A percentile compares a stretch with the other conserved stretches of the same genome.
Evolutionary conservation across 1,284 basidiomycete genomes (phyloP).

Genomic region (Papiliotrema nemorosa): DNA sequence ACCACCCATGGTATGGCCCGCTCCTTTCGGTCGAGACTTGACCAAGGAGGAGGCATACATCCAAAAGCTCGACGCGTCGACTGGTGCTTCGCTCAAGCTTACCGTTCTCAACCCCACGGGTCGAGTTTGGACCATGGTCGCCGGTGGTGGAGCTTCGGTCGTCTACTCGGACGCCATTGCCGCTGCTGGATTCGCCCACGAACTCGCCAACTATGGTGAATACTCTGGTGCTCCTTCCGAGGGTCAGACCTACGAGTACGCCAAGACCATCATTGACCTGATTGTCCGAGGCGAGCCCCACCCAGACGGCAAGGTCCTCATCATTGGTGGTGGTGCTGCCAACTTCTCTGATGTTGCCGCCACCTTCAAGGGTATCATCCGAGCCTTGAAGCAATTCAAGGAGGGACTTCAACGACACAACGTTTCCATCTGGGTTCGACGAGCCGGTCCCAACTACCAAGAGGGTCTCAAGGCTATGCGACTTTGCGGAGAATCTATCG

Average conservation of each 20-base stretch:
- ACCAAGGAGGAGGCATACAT: slow-evolving; percentile 99
- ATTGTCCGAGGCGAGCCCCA: slow-evolving; percentile 85
- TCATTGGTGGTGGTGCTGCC: slow-evolving; percentile 97
- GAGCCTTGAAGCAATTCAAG: slow-evolving; percentile 92
- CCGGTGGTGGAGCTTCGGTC: slow-evolving; percentile 60
- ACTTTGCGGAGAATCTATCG: slow-evolving; percentile 92
- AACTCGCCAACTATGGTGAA: slow-evolving; percentile 99
- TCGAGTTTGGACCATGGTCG: slow-evolving; percentile 99
- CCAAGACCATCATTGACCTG: slow-evolving; percentile 96
- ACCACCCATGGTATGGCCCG: slow-evolving; percentile 96
- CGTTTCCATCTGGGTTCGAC: slow-evolving; percentile 92
- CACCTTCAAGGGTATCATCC: slow-evolving; percentile 99
- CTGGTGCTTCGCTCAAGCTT: slow-evolving; percentile 96
- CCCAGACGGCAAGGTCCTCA: slow-evolving; percentile 91
- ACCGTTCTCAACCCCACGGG: slow-evolving; percentile 94
- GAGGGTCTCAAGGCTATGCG: slow-evolving; percentile 99
- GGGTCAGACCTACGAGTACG: slow-evolving; percentile 98
- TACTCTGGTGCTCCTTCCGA: slow-evolving; percentile 98
- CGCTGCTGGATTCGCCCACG: slow-evolving; percentile 92
- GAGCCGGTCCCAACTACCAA: slow-evolving; percentile 99
- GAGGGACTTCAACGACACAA: slow-evolving; percentile 74
- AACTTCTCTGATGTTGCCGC: slow-evolving; percentile 99
- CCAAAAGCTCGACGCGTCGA: slow-evolving; percentile 94
- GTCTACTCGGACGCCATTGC: slow-evolving; percentile 84
- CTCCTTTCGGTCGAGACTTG: slow-evolving; percentile 95